phyloP scores from a whole-genome alignment of 2,329 filamentous ascomycete genomes.

The Rugonectria rugulosa region DNA sequence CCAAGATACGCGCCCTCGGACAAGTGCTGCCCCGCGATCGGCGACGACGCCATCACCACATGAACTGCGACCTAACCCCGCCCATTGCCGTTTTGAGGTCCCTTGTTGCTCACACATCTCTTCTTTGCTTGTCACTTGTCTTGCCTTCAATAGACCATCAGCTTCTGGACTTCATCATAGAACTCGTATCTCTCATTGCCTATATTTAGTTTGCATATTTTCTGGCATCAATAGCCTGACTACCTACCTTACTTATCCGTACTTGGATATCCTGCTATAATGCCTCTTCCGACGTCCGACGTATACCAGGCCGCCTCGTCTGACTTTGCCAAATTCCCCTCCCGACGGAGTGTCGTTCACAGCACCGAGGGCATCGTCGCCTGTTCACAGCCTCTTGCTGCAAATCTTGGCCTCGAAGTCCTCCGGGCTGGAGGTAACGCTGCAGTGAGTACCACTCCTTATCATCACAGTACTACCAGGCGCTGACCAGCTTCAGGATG shows the following conservation, averaged over 20 bases:
- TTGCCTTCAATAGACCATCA: too few relatives aligned
- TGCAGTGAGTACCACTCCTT: slow-evolving; percentile 67
- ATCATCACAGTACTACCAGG: slow-evolving; percentile 10
- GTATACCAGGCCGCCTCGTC: slow-evolving; percentile 55
- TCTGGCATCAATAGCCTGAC: not conserved
- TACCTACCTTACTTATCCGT: not conserved
- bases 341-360: slow-evolving; percentile 89
- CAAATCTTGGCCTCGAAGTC: slow-evolving; percentile 84
- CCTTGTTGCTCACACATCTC: not conserved
- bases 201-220: not conserved
- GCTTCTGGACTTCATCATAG: too few relatives aligned
- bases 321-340: slow-evolving; percentile 72
- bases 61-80: not conserved
- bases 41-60: not conserved
- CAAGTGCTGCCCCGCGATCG: not conserved
- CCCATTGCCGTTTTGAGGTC: not conserved
- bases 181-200: too few relatives aligned
- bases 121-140: too few relatives aligned
- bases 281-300: slow-evolving; percentile 58
- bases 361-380: slow-evolving; percentile 92
- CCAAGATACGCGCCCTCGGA: too few relatives aligned
- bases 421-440: slow-evolving; percentile 92
- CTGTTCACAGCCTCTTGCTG: slow-evolving; percentile 88
- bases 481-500: slow-evolving; percentile 83
- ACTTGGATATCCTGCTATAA: slow-evolving; percentile 32